Evolutionary conservation across 2,329 filamentous ascomycete species (phyloP), one percentile per base, ranked within the genome.

Genomic region (Talaromyces sp.): DNA sequence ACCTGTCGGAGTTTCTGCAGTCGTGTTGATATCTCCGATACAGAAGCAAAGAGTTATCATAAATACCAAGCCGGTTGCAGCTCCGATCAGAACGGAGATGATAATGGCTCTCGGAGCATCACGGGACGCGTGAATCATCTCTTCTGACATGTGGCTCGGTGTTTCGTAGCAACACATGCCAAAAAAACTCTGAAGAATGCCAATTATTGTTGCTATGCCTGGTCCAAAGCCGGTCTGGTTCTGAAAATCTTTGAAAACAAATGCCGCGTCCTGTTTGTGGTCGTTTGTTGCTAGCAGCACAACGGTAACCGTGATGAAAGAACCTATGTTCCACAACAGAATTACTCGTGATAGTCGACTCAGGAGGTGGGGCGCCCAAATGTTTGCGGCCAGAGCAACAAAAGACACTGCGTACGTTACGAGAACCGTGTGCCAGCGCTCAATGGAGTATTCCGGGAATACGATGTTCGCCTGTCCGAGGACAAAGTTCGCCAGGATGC

Each of bases 401-500:
- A 78, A 62, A 0, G 79, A 78, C 38, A 84, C 74, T 9, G 77
- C 68, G 61, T 83, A 85, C 3, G 82, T 77, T 0, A 84, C 73
- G 2, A 85, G 72, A 0, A 83, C 81, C 0, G 80, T 81, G 62
- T 85, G 82, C 82, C 83, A 85, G 38, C 82, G 75, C 64, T 84
- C 71, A 58, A 85, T 84, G 1, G 70, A 76, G 62, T 81, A 85
- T 10, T 70, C 69, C 0, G 80, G 80, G 60, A 82, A 77, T 56
- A 80, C 79, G 7, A 85, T 72, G 43, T 84, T 82, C 10, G 80
- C 80, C 64, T 80, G 78, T 4, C 82, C 83, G 0, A 85, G 78
- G 32, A 84, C 72, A 68, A 85, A 85, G 60, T 84, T 84, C 17
- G 82, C 79, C 0, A 74, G 75, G 58, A 85, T 80, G 60, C 80